Base-by-base conservation (phyloP, 2,329 filamentous ascomycete species). In the Alternaria solani region DNA sequence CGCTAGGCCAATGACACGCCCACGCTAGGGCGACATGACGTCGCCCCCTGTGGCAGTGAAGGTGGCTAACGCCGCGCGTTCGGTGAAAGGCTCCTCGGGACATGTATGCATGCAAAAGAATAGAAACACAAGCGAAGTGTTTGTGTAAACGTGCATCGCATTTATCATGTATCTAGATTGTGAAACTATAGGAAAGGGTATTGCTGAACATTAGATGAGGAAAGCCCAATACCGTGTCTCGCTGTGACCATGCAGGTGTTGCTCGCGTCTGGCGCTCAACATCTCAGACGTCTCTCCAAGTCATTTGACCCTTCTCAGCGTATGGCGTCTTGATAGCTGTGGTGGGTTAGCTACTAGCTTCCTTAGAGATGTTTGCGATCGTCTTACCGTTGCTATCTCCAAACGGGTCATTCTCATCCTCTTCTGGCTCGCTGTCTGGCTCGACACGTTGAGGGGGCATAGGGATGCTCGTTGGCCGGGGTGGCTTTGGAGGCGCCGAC, bases 391-490 rank as follows among this genome's bases (percentile, higher is more conserved):
- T 94, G 42, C 86, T 87, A 75, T 97, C 93, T 4, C 91, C 92
- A 76, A 97, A 97, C 0, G 93, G 93, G 73, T 96, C 88, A 64
- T 95, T 86, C n/a, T 93, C 91, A 7, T 86, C 86, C 7, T 84
- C 82, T 32, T 84, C 84, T 3, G 79, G 74, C 61, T 88, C 85
- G 48, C 84, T 84, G 12, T 88, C 86, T 16, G 84, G 85, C n/a
- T 86, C 82, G 36, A 78, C 77, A 46, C 66, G 75, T 62, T 59
- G 63, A n/a, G 67, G 63, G 34, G 79, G 76, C 76, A 79, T 77
- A 16, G 74, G 71, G 20, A 79, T 79, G 63, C 75, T 79, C 23
- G 72, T 78, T 4, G 82, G 84, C 57, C 83, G 80, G 11, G 82
- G 80, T 38, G 83, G 81, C 61, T 82, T 85, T 7, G 78, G 69